Base-by-base conservation (phyloP, 2,329 filamentous ascomycete species). In the Macroventuria anomochaeta region DNA sequence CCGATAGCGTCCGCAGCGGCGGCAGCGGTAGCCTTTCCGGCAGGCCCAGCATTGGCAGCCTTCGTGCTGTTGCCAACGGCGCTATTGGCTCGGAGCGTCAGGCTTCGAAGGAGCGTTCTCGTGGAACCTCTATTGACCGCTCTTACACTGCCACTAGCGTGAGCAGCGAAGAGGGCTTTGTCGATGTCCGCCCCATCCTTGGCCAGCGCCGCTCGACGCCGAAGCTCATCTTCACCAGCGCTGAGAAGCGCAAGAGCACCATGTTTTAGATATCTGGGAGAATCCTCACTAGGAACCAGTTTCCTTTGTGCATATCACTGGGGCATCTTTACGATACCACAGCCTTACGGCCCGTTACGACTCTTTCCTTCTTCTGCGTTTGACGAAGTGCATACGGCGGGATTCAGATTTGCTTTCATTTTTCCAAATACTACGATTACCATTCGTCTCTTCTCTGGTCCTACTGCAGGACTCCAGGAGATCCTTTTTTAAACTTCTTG, bases 81-180 rank as follows among this genome's bases (percentile, higher is more conserved):
- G 92, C 91, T 42, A 96, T 96, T 69, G 91, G 91, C 47, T 95
- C 90, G 2, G 90, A 96, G 76, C 87, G 91, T 55, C 93, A 93
- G 62, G 86, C 70, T 10, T 68, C 69, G 13, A 71, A 71, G 63
- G 73, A 75, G 63, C 68, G 73, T 37, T 72, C 72, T 6, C 65
- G 71, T 39, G 71, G 74, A 36, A 59, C 58, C 41, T 67, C 67
- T 13, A 61, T 65, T 46, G 68, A 72, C 57, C 69, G 80, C 53
- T 77, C 78, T 28, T 83, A 81, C 68, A 82, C 80, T 44, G 80
- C 81, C 49, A 88, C 87, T 59, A 91, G 88, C 64, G 78, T 88
- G 32, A 86, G 83, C 70, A 88, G 86, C 67, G 82, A 87, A 56
- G 84, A 86, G 57, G 90, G 78, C 53, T 71, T 82, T 43, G 74